A percentile compares a stretch with the other conserved stretches of the same genome.
These are phyloP conservation scores for Conidiobolus incongruus DNA, from an alignment of 371 early-diverging fungal genomes.

Conservation along the genomic window DNA sequence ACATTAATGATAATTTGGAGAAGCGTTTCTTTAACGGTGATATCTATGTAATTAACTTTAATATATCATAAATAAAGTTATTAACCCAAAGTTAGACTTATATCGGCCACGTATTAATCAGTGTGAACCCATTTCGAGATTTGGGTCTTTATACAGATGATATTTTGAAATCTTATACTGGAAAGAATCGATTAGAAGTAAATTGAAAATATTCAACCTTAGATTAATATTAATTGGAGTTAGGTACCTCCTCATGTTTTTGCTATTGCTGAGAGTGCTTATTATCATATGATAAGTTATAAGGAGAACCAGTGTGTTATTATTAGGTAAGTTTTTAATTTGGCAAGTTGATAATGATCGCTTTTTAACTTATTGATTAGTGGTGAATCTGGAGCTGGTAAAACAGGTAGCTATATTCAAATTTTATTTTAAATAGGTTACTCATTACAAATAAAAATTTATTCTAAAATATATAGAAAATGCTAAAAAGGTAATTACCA, in stretches of 20 bases:
- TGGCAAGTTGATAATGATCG: neutral
- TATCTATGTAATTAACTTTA: conserved; percentile 38
- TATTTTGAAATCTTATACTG: conserved; percentile 42
- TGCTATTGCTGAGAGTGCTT: conserved; percentile 67
- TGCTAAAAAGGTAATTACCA: conserved; percentile 31
- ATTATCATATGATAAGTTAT: conserved; percentile 85
- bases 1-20: conserved; percentile 64
- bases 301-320: conserved; percentile 97
- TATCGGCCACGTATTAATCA: conserved; percentile 71
- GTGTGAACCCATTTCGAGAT: conserved; percentile 72
- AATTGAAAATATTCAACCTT: neutral
- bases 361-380: conserved; percentile 9
- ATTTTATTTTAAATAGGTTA: neutral
- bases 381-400: conserved; percentile 81
- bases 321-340: conserved; percentile 25
- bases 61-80: neutral
- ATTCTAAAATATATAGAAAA: conserved; percentile 39
- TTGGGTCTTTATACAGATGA: conserved; percentile 60
- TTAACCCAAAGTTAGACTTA: conserved; percentile 31
- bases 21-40: conserved; percentile 62
- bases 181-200: conserved; percentile 68
- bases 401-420: conserved; percentile 33
- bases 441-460: conserved; percentile 5
- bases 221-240: neutral
- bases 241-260: conserved; percentile 71